phyloP scores from a whole-genome alignment of 192 early-diverging fungal genomes.

The Coemansia reversa region DNA sequence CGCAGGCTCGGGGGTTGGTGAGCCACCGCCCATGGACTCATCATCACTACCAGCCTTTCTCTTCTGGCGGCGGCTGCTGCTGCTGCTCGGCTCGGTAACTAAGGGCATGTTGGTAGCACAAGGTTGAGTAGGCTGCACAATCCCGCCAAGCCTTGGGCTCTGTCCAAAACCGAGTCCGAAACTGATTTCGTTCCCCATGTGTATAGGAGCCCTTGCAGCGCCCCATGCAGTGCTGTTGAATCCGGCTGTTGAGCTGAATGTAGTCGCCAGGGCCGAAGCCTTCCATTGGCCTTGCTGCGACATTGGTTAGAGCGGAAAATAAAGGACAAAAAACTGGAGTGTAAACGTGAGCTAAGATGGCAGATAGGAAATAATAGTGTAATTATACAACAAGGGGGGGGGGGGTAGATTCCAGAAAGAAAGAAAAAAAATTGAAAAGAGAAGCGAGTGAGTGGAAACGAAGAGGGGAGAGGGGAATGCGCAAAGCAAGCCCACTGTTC shows the following conservation, averaged over 20 bases:
- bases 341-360: neutral
- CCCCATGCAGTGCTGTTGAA: slow-evolving; percentile 48
- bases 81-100: slow-evolving; percentile 7
- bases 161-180: slow-evolving; percentile 44
- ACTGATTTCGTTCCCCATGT: slow-evolving; percentile 30
- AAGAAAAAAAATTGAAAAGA: slow-evolving; percentile 9
- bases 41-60: slow-evolving; percentile 53
- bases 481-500: too few species aligned
- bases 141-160: slow-evolving; percentile 11
- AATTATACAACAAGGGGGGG: slow-evolving; percentile 1
- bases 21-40: slow-evolving; percentile 48
- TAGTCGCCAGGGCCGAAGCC: slow-evolving; percentile 43
- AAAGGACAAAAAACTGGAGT: neutral
- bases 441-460: neutral
- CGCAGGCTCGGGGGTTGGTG: slow-evolving; percentile 44
- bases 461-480: too few species aligned
- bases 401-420: slow-evolving; percentile 1
- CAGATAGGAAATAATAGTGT: slow-evolving; percentile 1
- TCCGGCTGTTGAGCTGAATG: slow-evolving; percentile 42
- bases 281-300: slow-evolving; percentile 51
- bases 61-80: slow-evolving; percentile 45
- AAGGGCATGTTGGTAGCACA: neutral
- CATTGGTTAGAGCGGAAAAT: slow-evolving; percentile 20
- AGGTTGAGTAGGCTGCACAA: slow-evolving; percentile 1
- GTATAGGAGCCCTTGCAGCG: slow-evolving; percentile 27